Evolutionary conservation across 177 flowering plant genomes (phyloP).

Genomic region (Vitis hybrid): DNA sequence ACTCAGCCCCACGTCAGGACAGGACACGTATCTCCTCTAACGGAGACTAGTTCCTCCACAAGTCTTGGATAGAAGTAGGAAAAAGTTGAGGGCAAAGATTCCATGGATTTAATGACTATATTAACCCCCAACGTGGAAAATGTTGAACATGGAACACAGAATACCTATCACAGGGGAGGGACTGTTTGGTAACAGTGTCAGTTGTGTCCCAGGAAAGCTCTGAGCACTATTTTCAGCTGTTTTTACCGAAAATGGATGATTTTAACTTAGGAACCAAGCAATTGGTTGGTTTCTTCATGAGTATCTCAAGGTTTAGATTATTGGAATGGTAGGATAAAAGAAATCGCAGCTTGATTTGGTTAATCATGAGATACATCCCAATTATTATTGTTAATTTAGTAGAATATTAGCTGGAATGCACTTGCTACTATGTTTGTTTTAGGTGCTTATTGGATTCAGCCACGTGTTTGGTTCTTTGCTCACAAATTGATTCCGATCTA

Average conservation of each 20-base stretch:
- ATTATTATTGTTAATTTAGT: background rate
- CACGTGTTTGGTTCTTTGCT: too few species aligned
- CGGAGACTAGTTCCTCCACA: background rate
- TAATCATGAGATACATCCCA: background rate
- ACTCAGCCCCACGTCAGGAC: background rate
- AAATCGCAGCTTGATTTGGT: background rate
- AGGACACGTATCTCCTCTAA: background rate
- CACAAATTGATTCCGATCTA: too few species aligned
- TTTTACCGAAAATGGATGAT: background rate
- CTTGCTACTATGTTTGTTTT: background rate
- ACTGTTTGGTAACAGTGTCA: background rate
- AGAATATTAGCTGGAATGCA: constrained; percentile 1
- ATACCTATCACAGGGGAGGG: background rate
- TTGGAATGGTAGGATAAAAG: background rate
- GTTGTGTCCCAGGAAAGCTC: background rate
- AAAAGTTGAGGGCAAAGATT: background rate
- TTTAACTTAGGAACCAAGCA: background rate
- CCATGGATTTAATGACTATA: background rate
- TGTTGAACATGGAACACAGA: too few species aligned
- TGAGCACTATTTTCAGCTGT: too few species aligned
- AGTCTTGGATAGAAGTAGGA: constrained; percentile 3
- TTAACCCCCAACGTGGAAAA: background rate
- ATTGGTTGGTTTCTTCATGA: background rate
- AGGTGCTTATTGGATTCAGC: too few species aligned
- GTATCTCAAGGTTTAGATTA: background rate